Conservation (phyloP, 2,329 filamentous ascomycete genomes). For the Pseudovirgaria hyperparasitica region DNA sequence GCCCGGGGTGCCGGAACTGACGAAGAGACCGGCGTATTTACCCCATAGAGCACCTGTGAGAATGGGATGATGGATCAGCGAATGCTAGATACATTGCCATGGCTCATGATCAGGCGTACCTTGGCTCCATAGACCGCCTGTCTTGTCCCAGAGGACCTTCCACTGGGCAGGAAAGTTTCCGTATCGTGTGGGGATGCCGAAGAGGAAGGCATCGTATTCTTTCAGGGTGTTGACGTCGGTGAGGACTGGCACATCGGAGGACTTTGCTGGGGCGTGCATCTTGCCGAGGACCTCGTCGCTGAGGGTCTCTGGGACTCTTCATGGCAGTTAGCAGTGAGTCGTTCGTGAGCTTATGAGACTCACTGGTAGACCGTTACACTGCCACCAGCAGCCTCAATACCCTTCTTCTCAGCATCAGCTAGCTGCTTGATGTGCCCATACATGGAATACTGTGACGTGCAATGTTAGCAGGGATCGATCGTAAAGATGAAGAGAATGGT, state of each 20-base stretch:
- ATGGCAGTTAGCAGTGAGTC: neutral
- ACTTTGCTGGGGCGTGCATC: slow-evolving; percentile 81
- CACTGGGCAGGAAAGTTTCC: slow-evolving; percentile 96
- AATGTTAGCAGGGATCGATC: neutral
- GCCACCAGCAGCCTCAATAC: slow-evolving; percentile 79
- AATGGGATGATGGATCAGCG: slow-evolving; percentile 91
- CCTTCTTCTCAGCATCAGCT: slow-evolving; percentile 81
- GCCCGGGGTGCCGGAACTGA: slow-evolving; percentile 71
- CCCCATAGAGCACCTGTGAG: slow-evolving; percentile 61
- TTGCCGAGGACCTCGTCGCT: slow-evolving; percentile 68
- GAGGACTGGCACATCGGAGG: slow-evolving; percentile 48
- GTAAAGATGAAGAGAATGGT: neutral
- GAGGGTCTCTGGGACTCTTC: slow-evolving; percentile 73
- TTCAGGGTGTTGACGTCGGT: slow-evolving; percentile 50
- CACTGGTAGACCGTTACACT: slow-evolving; percentile 71
- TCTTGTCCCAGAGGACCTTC: slow-evolving; percentile 85
- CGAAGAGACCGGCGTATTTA: slow-evolving; percentile 85
- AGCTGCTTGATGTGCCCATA: slow-evolving; percentile 80
- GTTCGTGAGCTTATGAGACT: slow-evolving; percentile 14
- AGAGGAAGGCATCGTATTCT: slow-evolving; percentile 74
- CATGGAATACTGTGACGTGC: slow-evolving; percentile 61
- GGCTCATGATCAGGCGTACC: neutral
- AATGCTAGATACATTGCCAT: slow-evolving; percentile 64
- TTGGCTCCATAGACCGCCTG: slow-evolving; percentile 58
- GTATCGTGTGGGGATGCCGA: slow-evolving; percentile 91